Base-by-base conservation (phyloP, 768 basidiomycete species). In the Lactifluus echinatus region DNA sequence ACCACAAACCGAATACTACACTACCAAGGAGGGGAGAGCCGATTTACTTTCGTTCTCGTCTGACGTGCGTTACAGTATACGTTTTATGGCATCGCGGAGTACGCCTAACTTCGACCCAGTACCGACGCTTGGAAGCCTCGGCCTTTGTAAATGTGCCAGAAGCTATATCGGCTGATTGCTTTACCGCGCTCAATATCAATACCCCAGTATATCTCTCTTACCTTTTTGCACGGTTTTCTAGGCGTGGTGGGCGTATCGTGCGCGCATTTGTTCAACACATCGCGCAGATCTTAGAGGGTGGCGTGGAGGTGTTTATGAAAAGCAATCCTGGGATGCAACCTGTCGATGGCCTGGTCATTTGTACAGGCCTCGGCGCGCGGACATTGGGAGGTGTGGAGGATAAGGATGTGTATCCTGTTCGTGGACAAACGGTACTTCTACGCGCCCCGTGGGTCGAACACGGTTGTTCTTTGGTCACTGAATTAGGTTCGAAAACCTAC, bases 111-210 rank as follows among this genome's bases (percentile, higher is more conserved):
- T 57, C 23, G 28, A 19, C 17, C 23, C 72, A 80, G 60, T 70
- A 74, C 59, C 78, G 68, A 60, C 63, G 66, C 17, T 64, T 84
- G 14, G 61, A 75, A 0, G 55, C 71, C 37, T 63, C 74, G 3
- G 70, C 78, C 3, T 72, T 84, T 2, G 39, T 21, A 23, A 17
- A 8, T 46, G 66, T 73, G 19, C 68, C 72, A 0, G 70, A 69
- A 3, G 76, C 77, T 10, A 63, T 69, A 31, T 72, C 70, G 8
- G 89, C 85, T 0, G 74, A 75, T 0, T 69, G 79, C 0, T 89
- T 90, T 71, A 78, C 71, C 4, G 87, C 87, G 0, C 58, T 93
- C 26, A 80, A 82, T 0, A 82, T 93, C 61, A 82, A 90, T 66
- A 75, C 80, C 0, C 76, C 82, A 0, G 65, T 70, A 4, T 90